Evolutionary conservation across 345 rosid species (phyloP).

Genomic region (Gossypium arboreum): DNA sequence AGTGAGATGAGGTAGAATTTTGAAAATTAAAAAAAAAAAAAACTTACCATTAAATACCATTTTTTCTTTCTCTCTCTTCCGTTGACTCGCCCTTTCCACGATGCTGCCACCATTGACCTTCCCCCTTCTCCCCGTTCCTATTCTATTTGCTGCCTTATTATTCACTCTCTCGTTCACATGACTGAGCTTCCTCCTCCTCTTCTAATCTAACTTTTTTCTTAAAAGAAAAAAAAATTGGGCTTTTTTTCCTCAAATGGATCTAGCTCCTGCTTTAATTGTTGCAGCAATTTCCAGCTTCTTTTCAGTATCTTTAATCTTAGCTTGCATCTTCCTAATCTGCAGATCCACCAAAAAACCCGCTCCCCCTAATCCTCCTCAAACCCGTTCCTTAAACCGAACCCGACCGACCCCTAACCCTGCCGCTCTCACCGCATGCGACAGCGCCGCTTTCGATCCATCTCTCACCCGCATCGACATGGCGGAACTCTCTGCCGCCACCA

Average conservation of each 20-base stretch:
- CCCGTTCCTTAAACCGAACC: constrained; percentile 11
- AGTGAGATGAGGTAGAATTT: no score
- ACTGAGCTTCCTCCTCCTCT: constrained; percentile 18
- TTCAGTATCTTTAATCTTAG: constrained; percentile 25
- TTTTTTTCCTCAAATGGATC: constrained; percentile 21
- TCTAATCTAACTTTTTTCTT: not conserved
- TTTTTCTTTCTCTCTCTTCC: not conserved
- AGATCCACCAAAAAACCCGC: constrained; percentile 14
- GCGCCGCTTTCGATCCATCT: constrained; percentile 58
- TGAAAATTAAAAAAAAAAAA: no score
- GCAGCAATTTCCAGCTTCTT: constrained; percentile 32
- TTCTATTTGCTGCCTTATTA: not conserved
- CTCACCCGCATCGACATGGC: constrained; percentile 58
- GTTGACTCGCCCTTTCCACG: constrained; percentile 38
- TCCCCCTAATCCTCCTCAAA: not conserved
- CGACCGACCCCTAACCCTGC: constrained; percentile 17
- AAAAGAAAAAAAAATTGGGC: not conserved
- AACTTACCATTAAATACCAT: not conserved
- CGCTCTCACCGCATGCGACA: constrained; percentile 29
- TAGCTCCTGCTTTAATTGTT: not conserved
- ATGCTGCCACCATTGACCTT: constrained; percentile 18
- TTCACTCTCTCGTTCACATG: constrained; percentile 17
- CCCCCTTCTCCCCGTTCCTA: not conserved
- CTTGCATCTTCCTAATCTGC: constrained; percentile 27
- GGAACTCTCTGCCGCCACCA: constrained; percentile 56